These are phyloP conservation scores for Lotmaria passim DNA, from an alignment of 208 protist species.

Conservation along the genomic window DNA sequence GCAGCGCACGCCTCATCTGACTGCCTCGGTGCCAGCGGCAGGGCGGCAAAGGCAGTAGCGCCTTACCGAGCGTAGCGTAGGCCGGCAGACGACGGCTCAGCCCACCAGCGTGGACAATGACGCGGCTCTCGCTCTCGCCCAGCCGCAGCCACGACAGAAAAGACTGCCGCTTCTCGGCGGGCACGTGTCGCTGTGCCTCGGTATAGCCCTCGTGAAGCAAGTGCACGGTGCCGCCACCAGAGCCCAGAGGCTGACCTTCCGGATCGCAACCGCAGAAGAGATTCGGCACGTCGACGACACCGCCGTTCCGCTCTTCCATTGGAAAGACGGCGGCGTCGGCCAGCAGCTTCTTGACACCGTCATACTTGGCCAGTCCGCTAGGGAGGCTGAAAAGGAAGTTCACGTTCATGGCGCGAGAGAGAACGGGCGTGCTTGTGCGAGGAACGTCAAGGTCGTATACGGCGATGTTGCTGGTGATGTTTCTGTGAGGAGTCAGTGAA, in stretches of 20 bases:
- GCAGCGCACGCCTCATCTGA: slow-evolving; percentile 42
- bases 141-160: slow-evolving; percentile 35
- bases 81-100: slow-evolving; percentile 57
- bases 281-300: neutral
- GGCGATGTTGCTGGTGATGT: too few relatives aligned
- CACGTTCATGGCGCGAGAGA: slow-evolving; percentile 26
- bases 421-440: neutral
- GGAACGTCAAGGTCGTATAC: too few relatives aligned
- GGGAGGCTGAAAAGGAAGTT: slow-evolving; percentile 30
- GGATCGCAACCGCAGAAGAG: slow-evolving; percentile 50
- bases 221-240: slow-evolving; percentile 51
- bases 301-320: neutral
- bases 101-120: slow-evolving; percentile 59
- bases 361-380: slow-evolving; percentile 9
- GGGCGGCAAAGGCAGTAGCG: slow-evolving; percentile 51
- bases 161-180: neutral
- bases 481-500: too few relatives aligned
- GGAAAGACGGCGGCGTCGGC: slow-evolving; percentile 16
- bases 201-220: slow-evolving; percentile 43
- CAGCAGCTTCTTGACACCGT: slow-evolving; percentile 27
- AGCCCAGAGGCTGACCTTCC: slow-evolving; percentile 37
- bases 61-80: slow-evolving; percentile 51
- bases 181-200: slow-evolving; percentile 15
- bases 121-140: slow-evolving; percentile 31
- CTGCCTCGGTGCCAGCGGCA: slow-evolving; percentile 38